Base-by-base conservation (phyloP, 2,329 filamentous ascomycete species). In the Paecilomyces formosus region DNA sequence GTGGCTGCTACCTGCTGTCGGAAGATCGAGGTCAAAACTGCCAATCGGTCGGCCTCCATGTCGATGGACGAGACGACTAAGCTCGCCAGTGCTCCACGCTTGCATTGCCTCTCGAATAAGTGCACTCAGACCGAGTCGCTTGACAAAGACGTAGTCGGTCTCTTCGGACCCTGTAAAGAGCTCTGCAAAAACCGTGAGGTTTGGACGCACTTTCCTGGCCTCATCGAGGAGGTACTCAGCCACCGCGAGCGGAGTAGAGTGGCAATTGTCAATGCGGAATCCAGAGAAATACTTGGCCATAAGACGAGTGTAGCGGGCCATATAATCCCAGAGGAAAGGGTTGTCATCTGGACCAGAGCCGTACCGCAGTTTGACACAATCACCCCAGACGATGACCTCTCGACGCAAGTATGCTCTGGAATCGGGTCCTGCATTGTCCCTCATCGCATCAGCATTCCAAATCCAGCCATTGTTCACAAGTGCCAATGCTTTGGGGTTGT, bases 41-140 rank as follows among this genome's bases (percentile, higher is more conserved):
- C 94, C 94, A 70, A 99, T 97, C 0, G 95, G 94, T 26, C 91
- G 86, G 39, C 94, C 94, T 31, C 91, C 93, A 72, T 99, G 92
- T 62, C 88, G 88, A 75, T 99, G 95, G 11, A 99, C 92, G 33
- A 99, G 82, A 53, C 92, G 83, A 74, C 92, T 97, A 62, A 99
- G 81, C 74, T 99, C 95, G 11, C 85, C 90, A 1, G 94, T 96
- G 70, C 89, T 93, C 93, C 93, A 97, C 31, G 92, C 90, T 73
- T 99, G 94, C 95, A 99, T 99, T 11, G 93, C 93, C 76, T 99
- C 94, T 60, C 94, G 87, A 64, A 99, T 96, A 55, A 99, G 82
- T 6, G 91, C 90, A 72, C 90, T 95, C 58, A 99, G 82, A 5
- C 94, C 94, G 1, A 99, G 84, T 24, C 91, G 85, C 77, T 96